A percentile compares a stretch with the other conserved stretches of the same genome.
These are phyloP conservation scores for Ustilago esculenta DNA, from an alignment of 1,284 basidiomycete species.

Conservation along the genomic window DNA sequence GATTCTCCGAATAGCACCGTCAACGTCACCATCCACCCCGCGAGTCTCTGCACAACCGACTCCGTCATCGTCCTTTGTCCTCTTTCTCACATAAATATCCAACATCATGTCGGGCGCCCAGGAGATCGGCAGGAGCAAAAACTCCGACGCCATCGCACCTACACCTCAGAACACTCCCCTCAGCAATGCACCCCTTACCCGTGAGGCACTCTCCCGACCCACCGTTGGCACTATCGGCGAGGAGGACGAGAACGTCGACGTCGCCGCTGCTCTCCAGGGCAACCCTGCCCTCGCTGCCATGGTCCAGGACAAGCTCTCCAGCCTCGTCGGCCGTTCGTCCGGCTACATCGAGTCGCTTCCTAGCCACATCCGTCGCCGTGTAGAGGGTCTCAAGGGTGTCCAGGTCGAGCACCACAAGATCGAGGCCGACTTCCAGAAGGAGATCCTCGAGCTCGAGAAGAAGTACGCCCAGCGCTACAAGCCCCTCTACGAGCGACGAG, in stretches of 20 bases:
- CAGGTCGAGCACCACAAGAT: conserved; percentile 92
- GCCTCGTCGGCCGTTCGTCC: conserved; percentile 80
- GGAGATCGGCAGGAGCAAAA: conserved; percentile 54
- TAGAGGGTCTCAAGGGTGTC: conserved; percentile 93
- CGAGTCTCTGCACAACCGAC: conserved; percentile 1
- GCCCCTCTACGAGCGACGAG: conserved; percentile 87
- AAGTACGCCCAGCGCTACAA: conserved; percentile 89
- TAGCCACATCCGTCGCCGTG: conserved; percentile 79
- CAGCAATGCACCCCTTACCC: conserved; percentile 76
- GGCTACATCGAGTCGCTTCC: conserved; percentile 89
- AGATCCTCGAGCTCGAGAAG: conserved; percentile 95
- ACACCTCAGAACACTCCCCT: conserved; percentile 85
- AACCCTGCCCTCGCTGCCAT: conserved; percentile 67
- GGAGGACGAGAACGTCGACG: conserved; percentile 60
- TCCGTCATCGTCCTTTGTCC: not conserved
- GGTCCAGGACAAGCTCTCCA: conserved; percentile 71
- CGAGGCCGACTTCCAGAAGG: conserved; percentile 94
- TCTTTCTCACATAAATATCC: not conserved
- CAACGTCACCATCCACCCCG: not conserved
- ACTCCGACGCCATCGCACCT: conserved; percentile 71
- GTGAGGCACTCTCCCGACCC: conserved; percentile 74
- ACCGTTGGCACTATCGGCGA: conserved; percentile 66
- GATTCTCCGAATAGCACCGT: too few relatives aligned
- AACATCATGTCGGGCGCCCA: conserved; percentile 47
- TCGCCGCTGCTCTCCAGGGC: conserved; percentile 50